phyloP scores from a whole-genome alignment of 2,329 filamentous ascomycete genomes.

The Ophiocordyceps australis region DNA sequence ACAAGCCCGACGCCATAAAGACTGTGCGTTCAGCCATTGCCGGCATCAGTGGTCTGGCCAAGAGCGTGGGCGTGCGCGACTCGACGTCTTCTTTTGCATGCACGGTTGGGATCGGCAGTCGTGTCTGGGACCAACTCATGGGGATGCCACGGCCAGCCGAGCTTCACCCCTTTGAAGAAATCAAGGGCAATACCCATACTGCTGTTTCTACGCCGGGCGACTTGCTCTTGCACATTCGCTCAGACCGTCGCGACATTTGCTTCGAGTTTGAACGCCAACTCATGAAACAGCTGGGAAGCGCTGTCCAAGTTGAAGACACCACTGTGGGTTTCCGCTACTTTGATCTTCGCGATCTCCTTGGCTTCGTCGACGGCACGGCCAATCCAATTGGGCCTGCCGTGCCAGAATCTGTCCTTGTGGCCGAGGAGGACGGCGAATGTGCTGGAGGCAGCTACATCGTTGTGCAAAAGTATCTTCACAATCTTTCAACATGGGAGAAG shows the following conservation, averaged over 20 bases:
- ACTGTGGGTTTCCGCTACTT: constrained; percentile 42
- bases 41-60: constrained; percentile 23
- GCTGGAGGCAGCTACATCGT: constrained; percentile 38
- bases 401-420: constrained; percentile 21
- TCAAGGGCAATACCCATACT: constrained; percentile 28
- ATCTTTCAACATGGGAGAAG: constrained; percentile 25
- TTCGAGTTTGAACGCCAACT: constrained; percentile 41
- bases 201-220: constrained; percentile 38
- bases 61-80: constrained; percentile 34
- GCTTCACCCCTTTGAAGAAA: constrained; percentile 27
- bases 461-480: constrained; percentile 38
- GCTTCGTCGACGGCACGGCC: constrained; percentile 42
- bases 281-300: constrained; percentile 24
- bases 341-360: constrained; percentile 36
- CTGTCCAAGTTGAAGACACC: constrained; percentile 28
- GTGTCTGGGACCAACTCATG: constrained; percentile 28
- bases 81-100: constrained; percentile 24
- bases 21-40: constrained; percentile 26
- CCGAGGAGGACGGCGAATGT: constrained; percentile 17
- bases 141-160: constrained; percentile 25
- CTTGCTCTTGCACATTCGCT: constrained; percentile 38
- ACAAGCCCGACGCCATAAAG: constrained; percentile 13
- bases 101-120: constrained; percentile 34
- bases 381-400: constrained; percentile 32
- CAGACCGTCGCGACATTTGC: constrained; percentile 34